Evolutionary conservation across 176 grass and related monocot species (phyloP).

Genomic region (Triticum monococcum): DNA sequence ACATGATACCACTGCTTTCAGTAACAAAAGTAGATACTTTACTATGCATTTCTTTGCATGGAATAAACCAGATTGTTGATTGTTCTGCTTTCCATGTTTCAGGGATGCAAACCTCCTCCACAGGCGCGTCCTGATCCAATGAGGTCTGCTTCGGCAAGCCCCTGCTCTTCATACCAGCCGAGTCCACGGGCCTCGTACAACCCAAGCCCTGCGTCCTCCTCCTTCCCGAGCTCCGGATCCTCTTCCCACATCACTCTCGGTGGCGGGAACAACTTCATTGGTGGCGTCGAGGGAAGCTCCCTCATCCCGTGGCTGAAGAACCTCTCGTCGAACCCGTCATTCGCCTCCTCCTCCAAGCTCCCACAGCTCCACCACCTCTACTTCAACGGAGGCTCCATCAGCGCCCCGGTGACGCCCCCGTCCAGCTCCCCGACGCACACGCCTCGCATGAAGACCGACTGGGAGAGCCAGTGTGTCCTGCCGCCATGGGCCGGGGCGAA

Average conservation of each 20-base stretch:
- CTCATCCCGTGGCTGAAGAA: slow-evolving; percentile 79
- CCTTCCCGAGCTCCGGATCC: slow-evolving; percentile 68
- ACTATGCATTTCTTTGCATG: not conserved
- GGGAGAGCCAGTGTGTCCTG: slow-evolving; percentile 54
- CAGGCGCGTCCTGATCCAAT: slow-evolving; percentile 39
- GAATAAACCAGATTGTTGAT: not conserved
- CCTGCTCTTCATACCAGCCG: slow-evolving; percentile 75
- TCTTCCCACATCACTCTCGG: slow-evolving; percentile 60
- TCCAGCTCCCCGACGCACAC: slow-evolving; percentile 73
- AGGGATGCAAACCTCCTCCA: slow-evolving; percentile 62
- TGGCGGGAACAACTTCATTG: slow-evolving; percentile 42
- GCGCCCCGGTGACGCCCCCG: slow-evolving; percentile 86
- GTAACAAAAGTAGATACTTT: too few relatives aligned
- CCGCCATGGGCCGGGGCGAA: slow-evolving; percentile 64
- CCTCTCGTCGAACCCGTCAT: slow-evolving; percentile 52
- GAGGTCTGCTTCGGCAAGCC: slow-evolving; percentile 62
- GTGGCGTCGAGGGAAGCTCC: slow-evolving; percentile 53
- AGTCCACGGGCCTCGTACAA: slow-evolving; percentile 74
- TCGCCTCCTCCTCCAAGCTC: slow-evolving; percentile 60
- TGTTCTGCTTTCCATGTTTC: slow-evolving; percentile 24
- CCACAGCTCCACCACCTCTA: slow-evolving; percentile 70
- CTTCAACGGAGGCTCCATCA: slow-evolving; percentile 72
- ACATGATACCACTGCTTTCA: too few relatives aligned
- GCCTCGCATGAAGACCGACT: slow-evolving; percentile 50
- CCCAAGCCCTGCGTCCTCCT: slow-evolving; percentile 66